These are phyloP conservation scores for Clavariopsis aquatica DNA, from an alignment of 495 filamentous ascomycete species.

Conservation along the genomic window DNA sequence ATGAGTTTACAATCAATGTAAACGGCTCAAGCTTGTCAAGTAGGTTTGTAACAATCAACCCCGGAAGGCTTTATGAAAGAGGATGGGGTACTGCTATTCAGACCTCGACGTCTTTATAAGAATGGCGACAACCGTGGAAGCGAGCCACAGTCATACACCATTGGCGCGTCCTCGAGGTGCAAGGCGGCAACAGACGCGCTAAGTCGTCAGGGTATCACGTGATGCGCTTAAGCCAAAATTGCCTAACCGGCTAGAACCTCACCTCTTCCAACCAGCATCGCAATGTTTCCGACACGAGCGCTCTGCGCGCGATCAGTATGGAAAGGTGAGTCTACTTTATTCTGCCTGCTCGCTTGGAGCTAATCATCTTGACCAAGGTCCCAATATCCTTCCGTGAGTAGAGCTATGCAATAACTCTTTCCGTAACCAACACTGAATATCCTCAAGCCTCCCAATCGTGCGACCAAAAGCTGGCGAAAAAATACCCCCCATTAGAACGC, in stretches of 20 bases:
- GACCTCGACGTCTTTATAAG: background rate
- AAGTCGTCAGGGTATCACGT: conserved; percentile 8
- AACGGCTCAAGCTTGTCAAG: background rate
- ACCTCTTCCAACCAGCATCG: conserved; percentile 23
- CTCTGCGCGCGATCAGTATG: conserved; percentile 69
- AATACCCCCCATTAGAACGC: conserved; percentile 76
- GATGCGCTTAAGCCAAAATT: background rate
- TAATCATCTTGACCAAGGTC: conserved; percentile 50
- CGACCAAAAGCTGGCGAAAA: conserved; percentile 63
- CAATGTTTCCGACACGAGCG: conserved; percentile 63
- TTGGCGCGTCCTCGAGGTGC: background rate
- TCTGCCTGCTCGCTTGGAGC: background rate
- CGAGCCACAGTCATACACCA: background rate
- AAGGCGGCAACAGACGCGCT: background rate
- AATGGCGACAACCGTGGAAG: background rate
- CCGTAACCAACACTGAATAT: conserved; percentile 7
- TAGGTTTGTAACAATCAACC: background rate
- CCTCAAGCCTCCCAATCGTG: conserved; percentile 61
- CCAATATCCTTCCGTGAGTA: conserved; percentile 72
- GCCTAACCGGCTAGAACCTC: conserved; percentile 2
- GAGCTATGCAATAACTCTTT: background rate
- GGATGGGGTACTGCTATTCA: background rate
- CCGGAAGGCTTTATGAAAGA: background rate
- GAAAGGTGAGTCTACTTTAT: conserved; percentile 60
- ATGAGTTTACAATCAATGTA: background rate